Evolutionary conservation across 768 basidiomycete genomes (phyloP), one percentile per base, ranked within the genome.

Genomic region (Mycena galopus): DNA sequence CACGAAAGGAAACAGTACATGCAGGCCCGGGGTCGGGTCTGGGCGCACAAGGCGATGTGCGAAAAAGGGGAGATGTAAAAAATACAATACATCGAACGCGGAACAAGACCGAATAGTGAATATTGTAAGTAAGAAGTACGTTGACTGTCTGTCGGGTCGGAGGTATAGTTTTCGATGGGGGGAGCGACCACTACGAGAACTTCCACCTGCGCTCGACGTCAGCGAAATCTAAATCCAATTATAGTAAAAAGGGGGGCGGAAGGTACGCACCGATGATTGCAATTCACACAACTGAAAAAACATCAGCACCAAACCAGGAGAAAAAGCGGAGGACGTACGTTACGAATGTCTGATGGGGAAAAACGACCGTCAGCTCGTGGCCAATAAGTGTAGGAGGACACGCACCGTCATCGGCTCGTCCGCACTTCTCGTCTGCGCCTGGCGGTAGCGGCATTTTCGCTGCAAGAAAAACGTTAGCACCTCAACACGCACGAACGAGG

Each of bases 351-450:
- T 94, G 65, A 4, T 67, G 27, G 79, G 37, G 35, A 50, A 60
- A 47, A 63, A 63, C n/a, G n/a, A 21, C 23, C 2, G 44, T 57
- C 23, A 66, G 56, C 27, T 44, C 73, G 67, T 32, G 29, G 21
- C 17, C 23, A 27, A 16, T 25, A 42, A 17, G 23, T 29, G 21
- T 21, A 29, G 23, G 37, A 47, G 87, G 21, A 11, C 4, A n/a
- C 92, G 79, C 80, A 94, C 93, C 3, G 97, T 98, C 97, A 99
- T 98, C 27, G 97, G 97, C 83, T 98, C 98, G 84, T 99, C 98
- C 10, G 98, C 97, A 79, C 95, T 96, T 66, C 98, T 89, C 10
- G 98, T 99, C 81, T 99, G 98, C 77, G 96, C 95, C 85, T 99
- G 96, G 75, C 95, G 93, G 78, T 98, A 98, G 55, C 93, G 89